These are phyloP conservation scores for Acacia crassicarpa DNA, from an alignment of 306 rosid genomes.

Conservation along the genomic window DNA sequence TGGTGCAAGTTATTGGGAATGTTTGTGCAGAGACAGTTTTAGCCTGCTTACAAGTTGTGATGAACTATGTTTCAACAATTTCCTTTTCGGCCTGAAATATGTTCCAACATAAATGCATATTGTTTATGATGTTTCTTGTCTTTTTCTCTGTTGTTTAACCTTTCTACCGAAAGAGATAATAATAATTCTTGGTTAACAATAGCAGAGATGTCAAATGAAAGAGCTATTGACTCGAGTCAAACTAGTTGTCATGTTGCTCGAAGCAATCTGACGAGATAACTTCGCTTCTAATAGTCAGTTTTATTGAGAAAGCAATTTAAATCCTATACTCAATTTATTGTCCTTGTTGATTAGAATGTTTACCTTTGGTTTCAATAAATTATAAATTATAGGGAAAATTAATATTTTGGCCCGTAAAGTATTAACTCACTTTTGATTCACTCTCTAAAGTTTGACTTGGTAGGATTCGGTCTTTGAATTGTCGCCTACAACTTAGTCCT, in stretches of 20 bases:
- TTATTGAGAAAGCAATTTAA: not conserved
- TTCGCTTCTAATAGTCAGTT: not conserved
- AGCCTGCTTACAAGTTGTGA: constrained; percentile 32
- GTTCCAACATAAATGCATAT: constrained; percentile 46
- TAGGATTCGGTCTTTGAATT: too few relatives aligned
- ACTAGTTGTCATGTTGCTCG: not conserved
- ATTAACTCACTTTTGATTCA: too few relatives aligned
- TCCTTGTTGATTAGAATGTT: not conserved
- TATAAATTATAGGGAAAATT: not conserved
- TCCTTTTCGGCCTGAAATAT: not conserved
- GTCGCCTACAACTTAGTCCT: too few relatives aligned
- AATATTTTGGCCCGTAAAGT: too few relatives aligned
- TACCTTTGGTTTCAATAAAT: not conserved
- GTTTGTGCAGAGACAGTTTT: constrained; percentile 40
- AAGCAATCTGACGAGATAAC: not conserved
- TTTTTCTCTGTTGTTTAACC: constrained; percentile 31
- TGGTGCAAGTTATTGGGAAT: constrained; percentile 44
- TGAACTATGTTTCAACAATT: constrained; percentile 9
- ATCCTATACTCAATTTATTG: not conserved
- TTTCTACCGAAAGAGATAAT: constrained; percentile 40
- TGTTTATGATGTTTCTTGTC: constrained; percentile 26
- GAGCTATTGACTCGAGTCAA: not conserved
- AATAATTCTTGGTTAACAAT: constrained; percentile 39
- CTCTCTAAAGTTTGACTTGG: too few relatives aligned
- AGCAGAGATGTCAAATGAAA: not conserved